Conservation (phyloP, 768 basidiomycete species). For the Auricularia cornea region DNA sequence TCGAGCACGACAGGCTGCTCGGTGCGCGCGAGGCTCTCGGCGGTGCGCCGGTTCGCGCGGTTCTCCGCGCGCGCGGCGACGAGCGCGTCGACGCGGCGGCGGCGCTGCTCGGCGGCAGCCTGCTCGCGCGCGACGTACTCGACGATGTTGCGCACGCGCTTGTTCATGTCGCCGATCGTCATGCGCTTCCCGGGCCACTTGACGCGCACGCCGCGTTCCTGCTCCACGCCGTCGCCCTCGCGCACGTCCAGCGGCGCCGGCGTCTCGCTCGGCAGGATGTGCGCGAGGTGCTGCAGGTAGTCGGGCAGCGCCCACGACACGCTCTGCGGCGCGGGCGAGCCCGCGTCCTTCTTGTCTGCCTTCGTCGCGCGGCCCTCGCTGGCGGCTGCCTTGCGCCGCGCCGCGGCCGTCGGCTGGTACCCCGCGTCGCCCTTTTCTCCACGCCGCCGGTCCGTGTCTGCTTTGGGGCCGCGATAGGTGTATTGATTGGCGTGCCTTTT, state of each 20-base stretch:
- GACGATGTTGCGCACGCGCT: constrained; percentile 79
- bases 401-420: constrained; percentile 20
- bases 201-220: constrained; percentile 76
- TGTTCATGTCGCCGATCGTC: constrained; percentile 97
- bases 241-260: constrained; percentile 71
- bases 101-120: constrained; percentile 63
- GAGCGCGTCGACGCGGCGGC: constrained; percentile 58
- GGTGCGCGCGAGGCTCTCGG: neutral
- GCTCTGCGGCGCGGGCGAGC: neutral
- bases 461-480: constrained; percentile 35
- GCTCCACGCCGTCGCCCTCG: constrained; percentile 25
- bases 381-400: constrained; percentile 21
- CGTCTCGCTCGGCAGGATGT: constrained; percentile 67
- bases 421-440: constrained; percentile 22
- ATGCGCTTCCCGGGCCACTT: constrained; percentile 91
- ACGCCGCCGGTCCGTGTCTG: constrained; percentile 15
- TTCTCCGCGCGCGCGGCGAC: constrained; percentile 18
- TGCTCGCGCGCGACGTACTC: constrained; percentile 93
- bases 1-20: neutral
- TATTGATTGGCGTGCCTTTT: constrained; percentile 41
- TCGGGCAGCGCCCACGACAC: constrained; percentile 84
- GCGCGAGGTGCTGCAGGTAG: constrained; percentile 80
- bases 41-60: neutral
- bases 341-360: neutral
- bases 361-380: neutral